Conservation (phyloP, 139 green algal species). For the Chlorella sorokiniana region DNA sequence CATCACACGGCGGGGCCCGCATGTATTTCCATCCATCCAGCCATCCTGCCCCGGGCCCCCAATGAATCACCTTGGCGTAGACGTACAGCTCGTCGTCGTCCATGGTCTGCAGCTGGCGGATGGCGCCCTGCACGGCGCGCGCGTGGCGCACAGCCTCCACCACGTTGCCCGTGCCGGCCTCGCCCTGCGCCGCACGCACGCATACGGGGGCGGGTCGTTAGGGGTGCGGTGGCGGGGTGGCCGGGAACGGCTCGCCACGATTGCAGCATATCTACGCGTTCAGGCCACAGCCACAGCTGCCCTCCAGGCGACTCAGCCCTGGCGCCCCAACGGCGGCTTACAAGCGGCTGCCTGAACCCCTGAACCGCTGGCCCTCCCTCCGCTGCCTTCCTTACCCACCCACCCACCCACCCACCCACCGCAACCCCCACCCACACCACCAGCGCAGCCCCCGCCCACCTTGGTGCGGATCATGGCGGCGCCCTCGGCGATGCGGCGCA, state of each 20-base stretch:
- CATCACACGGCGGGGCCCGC: too few species aligned
- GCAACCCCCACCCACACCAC: neutral
- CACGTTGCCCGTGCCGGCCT: constrained; percentile 98
- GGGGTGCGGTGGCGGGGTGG: neutral
- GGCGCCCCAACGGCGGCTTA: too few species aligned
- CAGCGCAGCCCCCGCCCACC: constrained; percentile 34
- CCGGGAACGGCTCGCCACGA: neutral
- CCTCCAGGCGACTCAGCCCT: too few species aligned
- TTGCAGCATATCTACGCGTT: too few species aligned
- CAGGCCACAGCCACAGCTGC: too few species aligned
- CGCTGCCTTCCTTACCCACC: too few species aligned
- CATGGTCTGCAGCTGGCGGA: constrained; percentile 94
- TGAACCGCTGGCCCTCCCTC: too few species aligned
- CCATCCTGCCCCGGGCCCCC: too few species aligned
- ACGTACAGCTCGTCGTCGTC: constrained; percentile 99
- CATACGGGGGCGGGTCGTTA: too few species aligned
- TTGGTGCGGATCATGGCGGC: constrained; percentile 99
- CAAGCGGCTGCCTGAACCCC: too few species aligned
- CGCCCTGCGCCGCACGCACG: constrained; percentile 66
- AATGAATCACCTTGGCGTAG: constrained; percentile 85
- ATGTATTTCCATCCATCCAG: neutral
- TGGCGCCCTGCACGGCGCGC: constrained; percentile 92
- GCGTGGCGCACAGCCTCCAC: constrained; percentile 98
- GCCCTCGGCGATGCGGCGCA: constrained; percentile 96
- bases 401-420: neutral